Evolutionary conservation across 1,284 basidiomycete species (phyloP).

Genomic region (Ceratobasidium papillatum): DNA sequence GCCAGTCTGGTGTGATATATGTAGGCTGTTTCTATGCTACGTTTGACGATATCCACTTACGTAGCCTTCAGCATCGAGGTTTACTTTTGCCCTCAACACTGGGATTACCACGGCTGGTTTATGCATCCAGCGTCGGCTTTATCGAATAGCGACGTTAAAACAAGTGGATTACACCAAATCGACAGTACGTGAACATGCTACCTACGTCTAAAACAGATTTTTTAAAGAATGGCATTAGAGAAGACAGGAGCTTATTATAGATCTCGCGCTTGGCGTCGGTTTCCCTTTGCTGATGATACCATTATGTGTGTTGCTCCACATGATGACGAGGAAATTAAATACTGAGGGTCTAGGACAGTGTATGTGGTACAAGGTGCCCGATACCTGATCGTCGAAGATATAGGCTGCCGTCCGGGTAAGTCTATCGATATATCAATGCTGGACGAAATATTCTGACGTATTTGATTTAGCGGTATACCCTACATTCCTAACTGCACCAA

Average conservation of each 20-base stretch:
- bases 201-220: constrained; percentile 20
- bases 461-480: not conserved
- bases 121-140: constrained; percentile 61
- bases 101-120: constrained; percentile 58
- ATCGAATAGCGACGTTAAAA: constrained; percentile 56
- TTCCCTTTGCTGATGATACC: constrained; percentile 59
- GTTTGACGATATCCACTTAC: constrained; percentile 1
- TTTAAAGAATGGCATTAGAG: constrained; percentile 11
- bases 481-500: not conserved
- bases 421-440: not conserved
- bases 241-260: constrained; percentile 50
- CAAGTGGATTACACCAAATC: constrained; percentile 47
- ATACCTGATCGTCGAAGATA: constrained; percentile 42
- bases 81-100: constrained; percentile 52
- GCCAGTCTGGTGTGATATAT: constrained; percentile 80
- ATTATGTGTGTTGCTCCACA: constrained; percentile 57
- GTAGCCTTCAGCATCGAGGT: constrained; percentile 52
- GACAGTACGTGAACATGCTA: constrained; percentile 30
- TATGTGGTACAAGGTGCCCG: constrained; percentile 40
- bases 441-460: not conserved
- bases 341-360: constrained; percentile 46
- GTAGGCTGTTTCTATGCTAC: constrained; percentile 54
- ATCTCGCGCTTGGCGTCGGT: constrained; percentile 57
- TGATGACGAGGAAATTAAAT: not conserved
- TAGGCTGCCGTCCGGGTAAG: constrained; percentile 41